Base-by-base conservation (phyloP, 1,284 basidiomycete genomes). In the Macrocystidia cucumis region DNA sequence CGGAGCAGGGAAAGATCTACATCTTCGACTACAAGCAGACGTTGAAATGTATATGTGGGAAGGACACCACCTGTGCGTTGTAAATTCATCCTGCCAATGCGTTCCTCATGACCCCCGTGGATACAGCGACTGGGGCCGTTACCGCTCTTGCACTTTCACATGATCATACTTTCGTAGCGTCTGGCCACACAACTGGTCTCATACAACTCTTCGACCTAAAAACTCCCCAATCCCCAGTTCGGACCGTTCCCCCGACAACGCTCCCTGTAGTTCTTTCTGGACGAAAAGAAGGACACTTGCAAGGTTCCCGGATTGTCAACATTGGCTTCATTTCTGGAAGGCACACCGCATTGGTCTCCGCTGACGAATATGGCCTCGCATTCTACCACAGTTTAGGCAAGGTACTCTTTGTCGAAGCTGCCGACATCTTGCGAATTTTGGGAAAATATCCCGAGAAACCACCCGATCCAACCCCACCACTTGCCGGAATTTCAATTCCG, bases 371-470 rank as follows among this genome's bases (percentile, higher is more conserved):
- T 42, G 96, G 96, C 0, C 69, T 98, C 3, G 87, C 91, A 0
- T 98, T 99, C 60, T 98, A 91, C 57, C 95, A 98, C 58, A 90
- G 86, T 35, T 66, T 99, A 2, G 93, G 96, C 12, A 93, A 91
- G 51, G 85, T 98, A 5, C 70, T 98, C 12, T 97, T 97, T 43
- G 86, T 99, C 9, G 91, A 96, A 37, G 93, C 92, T 6, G 85
- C 88, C 27, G 96, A 99, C 55, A 91, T 91, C 8, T 74, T 98
- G 23, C 80, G 96, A 9, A 89, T 99, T 42, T 72, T 98, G 3
- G 96, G 96, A 0, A 86, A 84, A 50, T 97, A 98, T 55, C 84
- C 87, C 5, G 69, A 77, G 12, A 72, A 77, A 23, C 63, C 61
- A 33, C 39, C 32, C 20, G 46, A 50, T 27, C 39, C 52, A 7